Evolutionary conservation across 169 alveolate species (phyloP).

Genomic region (Neospora caninum): DNA sequence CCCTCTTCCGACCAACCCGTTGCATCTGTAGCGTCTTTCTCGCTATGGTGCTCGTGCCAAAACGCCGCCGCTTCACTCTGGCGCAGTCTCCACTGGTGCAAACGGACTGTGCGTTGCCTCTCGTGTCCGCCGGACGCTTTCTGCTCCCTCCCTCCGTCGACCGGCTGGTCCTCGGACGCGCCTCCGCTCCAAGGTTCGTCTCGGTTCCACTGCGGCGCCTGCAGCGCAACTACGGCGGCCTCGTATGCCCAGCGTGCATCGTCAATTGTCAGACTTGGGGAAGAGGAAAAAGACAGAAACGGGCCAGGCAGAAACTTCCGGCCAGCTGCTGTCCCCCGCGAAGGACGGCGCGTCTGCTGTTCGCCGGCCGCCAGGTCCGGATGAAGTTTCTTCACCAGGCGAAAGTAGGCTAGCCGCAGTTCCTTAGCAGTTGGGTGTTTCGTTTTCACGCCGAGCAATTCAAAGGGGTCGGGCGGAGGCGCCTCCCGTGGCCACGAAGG

Average conservation of each 20-base stretch:
- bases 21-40: not conserved
- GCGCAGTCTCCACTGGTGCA: not conserved
- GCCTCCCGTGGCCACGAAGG: not conserved
- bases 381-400: not conserved
- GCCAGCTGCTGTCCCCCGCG: no score
- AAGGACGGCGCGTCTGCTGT: no score
- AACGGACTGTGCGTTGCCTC: not conserved
- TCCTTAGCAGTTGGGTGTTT: not conserved
- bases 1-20: not conserved
- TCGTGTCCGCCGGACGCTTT: not conserved
- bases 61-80: not conserved
- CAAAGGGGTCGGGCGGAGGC: conserved; percentile 15
- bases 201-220: not conserved
- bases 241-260: conserved; percentile 35
- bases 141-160: no score
- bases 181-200: not conserved
- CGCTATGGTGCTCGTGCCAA: not conserved
- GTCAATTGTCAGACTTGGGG: not conserved
- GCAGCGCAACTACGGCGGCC: not conserved
- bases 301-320: no score
- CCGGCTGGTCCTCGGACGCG: no score
- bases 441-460: not conserved
- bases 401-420: not conserved
- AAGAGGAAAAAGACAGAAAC: not conserved
- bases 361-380: not conserved